These are phyloP conservation scores for Ceratobasidium sp. DNA, from an alignment of 1,284 basidiomycete species.

Conservation along the genomic window DNA sequence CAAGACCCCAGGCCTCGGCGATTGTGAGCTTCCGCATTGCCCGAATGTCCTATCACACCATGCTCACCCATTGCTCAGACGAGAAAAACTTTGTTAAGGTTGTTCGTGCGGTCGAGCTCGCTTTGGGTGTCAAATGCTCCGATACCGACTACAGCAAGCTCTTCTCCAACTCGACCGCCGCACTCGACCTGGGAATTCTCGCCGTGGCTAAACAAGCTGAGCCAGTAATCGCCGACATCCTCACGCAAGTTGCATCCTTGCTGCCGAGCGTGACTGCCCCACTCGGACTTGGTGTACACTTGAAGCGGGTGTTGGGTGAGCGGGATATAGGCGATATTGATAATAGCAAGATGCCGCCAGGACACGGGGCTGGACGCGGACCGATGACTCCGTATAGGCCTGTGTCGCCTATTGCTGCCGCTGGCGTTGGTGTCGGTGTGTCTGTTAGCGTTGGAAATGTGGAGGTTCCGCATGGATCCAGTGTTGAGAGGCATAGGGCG, in stretches of 20 bases:
- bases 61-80: slow-evolving; percentile 60
- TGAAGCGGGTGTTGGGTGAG: not conserved
- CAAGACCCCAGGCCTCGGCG: slow-evolving; percentile 74
- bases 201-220: slow-evolving; percentile 54
- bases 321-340: not conserved
- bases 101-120: slow-evolving; percentile 72
- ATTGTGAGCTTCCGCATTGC: slow-evolving; percentile 62
- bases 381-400: slow-evolving; percentile 62
- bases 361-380: slow-evolving; percentile 27
- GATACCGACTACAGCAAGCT: slow-evolving; percentile 56
- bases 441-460: slow-evolving; percentile 1
- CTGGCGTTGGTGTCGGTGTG: slow-evolving; percentile 3
- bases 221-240: slow-evolving; percentile 64
- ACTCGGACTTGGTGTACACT: not conserved
- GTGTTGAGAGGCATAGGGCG: slow-evolving; percentile 31
- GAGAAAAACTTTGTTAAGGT: slow-evolving; percentile 77
- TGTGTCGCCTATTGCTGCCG: slow-evolving; percentile 55
- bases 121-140: slow-evolving; percentile 66
- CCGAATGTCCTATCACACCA: not conserved
- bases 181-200: slow-evolving; percentile 56
- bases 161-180: slow-evolving; percentile 56
- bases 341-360: not conserved
- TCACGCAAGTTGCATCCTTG: slow-evolving; percentile 66
- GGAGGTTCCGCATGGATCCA: slow-evolving; percentile 26
- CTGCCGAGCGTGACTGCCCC: slow-evolving; percentile 60